Percentiles rank a stretch among this genome's conserved stretches.
Evolutionary conservation across 805 yeast species (phyloP).

Genomic region (Lipomyces japonicus): DNA sequence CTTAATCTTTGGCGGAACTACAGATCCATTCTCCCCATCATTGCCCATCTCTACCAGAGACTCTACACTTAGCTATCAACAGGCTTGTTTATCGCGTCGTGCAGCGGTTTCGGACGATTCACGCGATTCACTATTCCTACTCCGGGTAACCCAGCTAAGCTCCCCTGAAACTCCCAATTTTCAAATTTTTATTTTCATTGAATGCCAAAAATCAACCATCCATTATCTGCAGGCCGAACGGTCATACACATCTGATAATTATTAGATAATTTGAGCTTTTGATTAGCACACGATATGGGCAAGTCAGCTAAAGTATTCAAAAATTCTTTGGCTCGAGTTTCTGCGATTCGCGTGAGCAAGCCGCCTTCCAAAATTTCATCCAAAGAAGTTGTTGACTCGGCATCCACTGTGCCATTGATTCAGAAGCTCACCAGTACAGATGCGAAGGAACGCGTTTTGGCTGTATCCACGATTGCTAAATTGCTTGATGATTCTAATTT

Average conservation of each 20-base stretch:
- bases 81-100: no score
- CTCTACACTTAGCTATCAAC: no score
- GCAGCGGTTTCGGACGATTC: no score
- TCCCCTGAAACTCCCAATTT: no score
- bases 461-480: slow-evolving; percentile 61
- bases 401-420: slow-evolving; percentile 65
- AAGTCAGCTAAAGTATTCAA: slow-evolving; percentile 7
- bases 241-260: neutral
- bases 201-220: no score
- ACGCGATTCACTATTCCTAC: no score
- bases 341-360: slow-evolving; percentile 5
- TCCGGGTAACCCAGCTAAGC: no score
- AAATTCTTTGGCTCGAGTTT: slow-evolving; percentile 3
- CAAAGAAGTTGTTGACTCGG: slow-evolving; percentile 47
- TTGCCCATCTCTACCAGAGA: no score
- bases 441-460: slow-evolving; percentile 73
- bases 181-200: no score
- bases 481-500: slow-evolving; percentile 61
- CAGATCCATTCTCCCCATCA: no score
- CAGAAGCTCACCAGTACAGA: slow-evolving; percentile 58
- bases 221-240: no score
- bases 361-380: neutral
- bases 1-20: slow-evolving; percentile 16
- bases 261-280: neutral
- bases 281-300: slow-evolving; percentile 1